Percentiles rank a stretch among this genome's conserved stretches.
Evolutionary conservation across 257 asterid genomes (phyloP).

Genomic region (Osmanthus fragrans): DNA sequence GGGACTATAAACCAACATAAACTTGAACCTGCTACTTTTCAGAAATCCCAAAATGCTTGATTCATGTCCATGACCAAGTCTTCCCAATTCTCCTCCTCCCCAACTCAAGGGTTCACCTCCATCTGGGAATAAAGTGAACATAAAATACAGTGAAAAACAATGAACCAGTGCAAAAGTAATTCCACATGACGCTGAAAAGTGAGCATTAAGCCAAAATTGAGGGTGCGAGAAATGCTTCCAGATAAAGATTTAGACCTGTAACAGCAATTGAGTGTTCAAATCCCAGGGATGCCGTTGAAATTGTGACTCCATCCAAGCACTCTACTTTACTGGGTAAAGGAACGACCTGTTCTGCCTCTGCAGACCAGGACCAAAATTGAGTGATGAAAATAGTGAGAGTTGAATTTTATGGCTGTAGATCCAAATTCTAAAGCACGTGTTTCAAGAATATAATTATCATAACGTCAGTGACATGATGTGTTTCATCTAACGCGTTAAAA

Average conservation of each 20-base stretch:
- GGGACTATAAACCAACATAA: slow-evolving; percentile 10
- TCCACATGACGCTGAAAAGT: background rate
- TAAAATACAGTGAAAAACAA: slow-evolving; percentile 12
- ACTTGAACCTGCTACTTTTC: slow-evolving; percentile 65
- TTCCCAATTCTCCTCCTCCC: slow-evolving; percentile 95
- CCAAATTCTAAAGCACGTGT: background rate
- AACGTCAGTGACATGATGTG: background rate
- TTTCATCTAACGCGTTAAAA: background rate
- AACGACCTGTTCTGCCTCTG: slow-evolving; percentile 73
- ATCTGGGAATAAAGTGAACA: slow-evolving; percentile 45
- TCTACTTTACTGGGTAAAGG: slow-evolving; percentile 68
- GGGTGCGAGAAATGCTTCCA: slow-evolving; percentile 13
- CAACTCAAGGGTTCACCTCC: slow-evolving; percentile 93
- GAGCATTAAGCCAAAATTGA: background rate
- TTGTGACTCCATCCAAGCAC: slow-evolving; percentile 66
- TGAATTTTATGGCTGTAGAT: background rate
- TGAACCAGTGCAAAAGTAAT: slow-evolving; percentile 15
- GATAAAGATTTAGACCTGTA: slow-evolving; percentile 60
- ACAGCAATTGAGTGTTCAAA: slow-evolving; percentile 92
- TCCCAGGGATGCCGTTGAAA: slow-evolving; percentile 68
- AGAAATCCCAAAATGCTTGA: slow-evolving; percentile 73
- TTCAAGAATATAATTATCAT: background rate
- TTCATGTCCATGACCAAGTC: slow-evolving; percentile 95
- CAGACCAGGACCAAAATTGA: slow-evolving; percentile 30
- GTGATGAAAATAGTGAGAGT: background rate